Base-by-base conservation (phyloP, 2,329 filamentous ascomycete genomes). In the Eurotiales sp. region DNA sequence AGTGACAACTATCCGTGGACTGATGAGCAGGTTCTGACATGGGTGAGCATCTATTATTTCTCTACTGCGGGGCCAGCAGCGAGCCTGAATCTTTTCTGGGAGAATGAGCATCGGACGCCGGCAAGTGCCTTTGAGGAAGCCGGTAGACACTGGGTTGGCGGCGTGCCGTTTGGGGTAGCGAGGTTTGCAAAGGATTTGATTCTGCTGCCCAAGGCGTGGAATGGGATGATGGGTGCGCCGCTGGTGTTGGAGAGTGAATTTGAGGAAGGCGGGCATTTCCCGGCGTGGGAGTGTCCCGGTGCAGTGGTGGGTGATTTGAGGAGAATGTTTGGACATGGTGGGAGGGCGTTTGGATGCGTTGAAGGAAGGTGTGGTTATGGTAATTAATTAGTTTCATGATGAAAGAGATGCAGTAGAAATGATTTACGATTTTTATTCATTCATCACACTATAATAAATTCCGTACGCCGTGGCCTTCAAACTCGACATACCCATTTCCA, bases 31-130 rank as follows among this genome's bases (percentile, higher is more conserved):
- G 15, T 50, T 14, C 25, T 50, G 30, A 45, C 41, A 15, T 50
- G 48, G 48, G 48, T 50, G 1, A 50, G 41, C 8, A 29, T 50
- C 4, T 50, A 50, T 11, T 50, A 50, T 29, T 45, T 50, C 14
- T 50, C 44, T 46, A 23, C 12, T 10, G 30, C 44, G 3, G 44
- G 44, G 12, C 30, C 44, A n/a, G 32, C 44, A 25, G 44, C 44
- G 22, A 25, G 29, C 17, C 23, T 46, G 21, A 37, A 37, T 39
- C 19, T 46, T 15, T 46, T 17, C 8, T 39, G 25, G 8, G 44
- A 46, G 8, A 46, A 37, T 23, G 44, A 46, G 21, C 30, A 46
- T 23, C 30, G 11, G 29, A 10, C 15, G 14, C 43, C 43, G 21
- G 25, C 5, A 27, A 37, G 8, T 37, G 44, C 44, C 12, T 46